Percentiles rank a stretch among this genome's conserved stretches.
Evolutionary conservation across 345 rosid genomes (phyloP).

Genomic region (Gossypium turneri): DNA sequence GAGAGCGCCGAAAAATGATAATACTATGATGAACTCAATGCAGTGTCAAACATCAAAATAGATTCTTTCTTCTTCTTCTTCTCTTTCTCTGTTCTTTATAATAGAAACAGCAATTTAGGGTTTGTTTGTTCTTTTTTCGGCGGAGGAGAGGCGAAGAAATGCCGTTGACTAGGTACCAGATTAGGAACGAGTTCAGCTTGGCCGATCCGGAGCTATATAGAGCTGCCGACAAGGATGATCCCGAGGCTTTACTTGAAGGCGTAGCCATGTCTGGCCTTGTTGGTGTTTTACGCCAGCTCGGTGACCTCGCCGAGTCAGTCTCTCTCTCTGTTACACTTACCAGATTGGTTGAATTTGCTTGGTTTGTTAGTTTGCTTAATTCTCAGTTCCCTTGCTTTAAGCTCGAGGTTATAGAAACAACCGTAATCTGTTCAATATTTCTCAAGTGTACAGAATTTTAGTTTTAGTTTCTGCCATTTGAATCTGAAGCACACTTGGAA

Average conservation of each 20-base stretch:
- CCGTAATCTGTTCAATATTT: not conserved
- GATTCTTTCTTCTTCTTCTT: not conserved
- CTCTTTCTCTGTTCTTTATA: not conserved
- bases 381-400: not conserved
- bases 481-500: not conserved
- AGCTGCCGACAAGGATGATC: conserved; percentile 88
- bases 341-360: not conserved
- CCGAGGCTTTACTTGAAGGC: conserved; percentile 91
- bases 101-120: conserved; percentile 11
- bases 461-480: not conserved
- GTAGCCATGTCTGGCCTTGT: conserved; percentile 99
- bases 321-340: not conserved
- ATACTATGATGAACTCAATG: not conserved
- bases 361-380: not conserved
- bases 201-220: conserved; percentile 93
- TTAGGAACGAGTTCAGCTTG: conserved; percentile 81
- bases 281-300: conserved; percentile 97
- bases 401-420: not conserved
- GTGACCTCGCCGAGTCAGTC: conserved; percentile 99
- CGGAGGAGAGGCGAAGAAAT: conserved; percentile 29
- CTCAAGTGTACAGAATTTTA: not conserved
- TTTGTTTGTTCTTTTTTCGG: not conserved
- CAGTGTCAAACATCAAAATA: not conserved
- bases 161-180: conserved; percentile 88
- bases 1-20: not conserved